These are phyloP conservation scores for Penstemon davidsonii DNA, from an alignment of 257 asterid genomes.

Conservation along the genomic window DNA sequence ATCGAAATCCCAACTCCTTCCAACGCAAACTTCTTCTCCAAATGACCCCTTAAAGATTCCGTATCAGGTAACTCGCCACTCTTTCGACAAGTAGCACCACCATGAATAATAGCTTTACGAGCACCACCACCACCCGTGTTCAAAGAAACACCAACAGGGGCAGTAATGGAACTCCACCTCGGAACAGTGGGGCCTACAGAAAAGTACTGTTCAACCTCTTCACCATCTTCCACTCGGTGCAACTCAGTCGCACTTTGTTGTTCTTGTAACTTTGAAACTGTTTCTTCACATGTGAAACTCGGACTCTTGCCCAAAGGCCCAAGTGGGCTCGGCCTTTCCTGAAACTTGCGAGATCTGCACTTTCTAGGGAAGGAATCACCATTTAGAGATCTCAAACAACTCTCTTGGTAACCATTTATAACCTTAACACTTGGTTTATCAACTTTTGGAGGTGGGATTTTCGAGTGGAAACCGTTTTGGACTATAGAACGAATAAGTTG, in stretches of 20 bases:
- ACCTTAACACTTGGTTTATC: slow-evolving; percentile 26
- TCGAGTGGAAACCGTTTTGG: slow-evolving; percentile 59
- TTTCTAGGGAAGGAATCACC: slow-evolving; percentile 62
- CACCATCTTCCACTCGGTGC: slow-evolving; percentile 87
- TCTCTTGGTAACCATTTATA: slow-evolving; percentile 55
- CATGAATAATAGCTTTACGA: slow-evolving; percentile 39
- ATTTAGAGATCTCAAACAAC: slow-evolving; percentile 56
- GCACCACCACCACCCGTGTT: slow-evolving; percentile 26
- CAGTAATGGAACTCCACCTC: slow-evolving; percentile 64
- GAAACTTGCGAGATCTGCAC: slow-evolving; percentile 58
- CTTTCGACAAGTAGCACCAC: slow-evolving; percentile 44
- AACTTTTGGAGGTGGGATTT: slow-evolving; percentile 54
- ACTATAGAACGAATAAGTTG: slow-evolving; percentile 59
- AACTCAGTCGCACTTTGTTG: slow-evolving; percentile 78
- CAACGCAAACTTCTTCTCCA: slow-evolving; percentile 60
- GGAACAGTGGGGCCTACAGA: slow-evolving; percentile 37
- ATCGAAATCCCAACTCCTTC: slow-evolving; percentile 71
- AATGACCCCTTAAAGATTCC: slow-evolving; percentile 39
- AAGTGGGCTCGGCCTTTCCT: slow-evolving; percentile 80
- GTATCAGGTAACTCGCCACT: slow-evolving; percentile 63
- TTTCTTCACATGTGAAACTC: slow-evolving; percentile 56
- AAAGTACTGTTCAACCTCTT: slow-evolving; percentile 73
- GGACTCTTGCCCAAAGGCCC: slow-evolving; percentile 86
- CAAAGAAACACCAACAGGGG: slow-evolving; percentile 72
- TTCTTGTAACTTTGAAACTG: slow-evolving; percentile 54